Evolutionary conservation across 192 early-diverging fungal species (phyloP).

Genomic region (Mortierella alpina): DNA sequence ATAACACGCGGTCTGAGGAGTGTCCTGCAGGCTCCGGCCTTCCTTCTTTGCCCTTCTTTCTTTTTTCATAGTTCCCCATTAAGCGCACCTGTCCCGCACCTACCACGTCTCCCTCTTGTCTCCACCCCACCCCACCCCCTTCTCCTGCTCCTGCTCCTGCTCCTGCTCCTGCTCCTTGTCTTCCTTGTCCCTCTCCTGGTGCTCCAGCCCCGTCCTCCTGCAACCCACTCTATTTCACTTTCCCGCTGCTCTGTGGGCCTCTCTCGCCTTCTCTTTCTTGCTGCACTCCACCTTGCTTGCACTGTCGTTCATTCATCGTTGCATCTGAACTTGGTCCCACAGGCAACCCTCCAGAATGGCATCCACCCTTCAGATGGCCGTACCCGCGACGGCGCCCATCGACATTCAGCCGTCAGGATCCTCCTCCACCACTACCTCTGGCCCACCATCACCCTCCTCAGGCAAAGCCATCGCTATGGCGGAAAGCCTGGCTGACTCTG

Average conservation of each 20-base stretch:
- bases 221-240: background rate
- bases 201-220: background rate
- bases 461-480: background rate
- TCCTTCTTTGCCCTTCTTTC: background rate
- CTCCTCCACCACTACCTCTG: background rate
- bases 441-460: background rate
- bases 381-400: conserved; percentile 27
- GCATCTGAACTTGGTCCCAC: background rate
- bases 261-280: conserved; percentile 1
- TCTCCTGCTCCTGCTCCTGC: background rate
- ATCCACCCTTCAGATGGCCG: conserved; percentile 25
- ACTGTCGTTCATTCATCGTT: background rate
- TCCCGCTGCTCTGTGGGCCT: background rate
- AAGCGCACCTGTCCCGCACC: background rate
- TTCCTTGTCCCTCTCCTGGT: background rate
- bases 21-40: too few relatives aligned
- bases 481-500: conserved; percentile 47
- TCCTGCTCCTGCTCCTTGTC: background rate
- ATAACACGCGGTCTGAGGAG: too few relatives aligned
- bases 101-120: conserved; percentile 2
- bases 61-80: background rate
- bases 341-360: conserved; percentile 17
- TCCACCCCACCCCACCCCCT: conserved; percentile 1
- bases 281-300: background rate
- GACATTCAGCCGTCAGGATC: conserved; percentile 31